Evolutionary conservation across 2,329 filamentous ascomycete species (phyloP).

Genomic region (Exutisphaerella laricina): DNA sequence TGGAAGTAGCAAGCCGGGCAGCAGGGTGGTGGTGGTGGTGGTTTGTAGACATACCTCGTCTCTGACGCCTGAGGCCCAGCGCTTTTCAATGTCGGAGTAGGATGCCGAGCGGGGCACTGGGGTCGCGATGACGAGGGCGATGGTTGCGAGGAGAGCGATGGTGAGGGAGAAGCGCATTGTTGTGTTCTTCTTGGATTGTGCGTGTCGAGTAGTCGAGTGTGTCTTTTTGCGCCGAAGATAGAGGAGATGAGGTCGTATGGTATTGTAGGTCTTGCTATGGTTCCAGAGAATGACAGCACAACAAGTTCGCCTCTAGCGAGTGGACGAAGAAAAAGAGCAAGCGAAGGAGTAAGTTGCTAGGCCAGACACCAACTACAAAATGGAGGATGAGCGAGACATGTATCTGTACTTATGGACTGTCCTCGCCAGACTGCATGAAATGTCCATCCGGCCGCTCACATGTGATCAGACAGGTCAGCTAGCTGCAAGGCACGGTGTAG

Average conservation of each 20-base stretch:
- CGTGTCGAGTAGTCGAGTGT: neutral
- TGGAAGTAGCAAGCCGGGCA: conserved; percentile 5
- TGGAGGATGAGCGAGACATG: neutral
- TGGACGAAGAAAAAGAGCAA: neutral
- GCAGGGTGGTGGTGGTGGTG: too few species aligned
- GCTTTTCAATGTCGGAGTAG: conserved; percentile 26
- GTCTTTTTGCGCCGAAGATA: too few species aligned
- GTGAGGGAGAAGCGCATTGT: conserved; percentile 17
- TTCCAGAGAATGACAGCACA: neutral
- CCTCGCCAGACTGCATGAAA: neutral
- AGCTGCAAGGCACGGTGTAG: conserved; percentile 1
- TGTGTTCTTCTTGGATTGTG: neutral
- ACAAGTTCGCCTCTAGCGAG: neutral
- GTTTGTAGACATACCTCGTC: conserved; percentile 27
- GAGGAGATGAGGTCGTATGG: too few species aligned
- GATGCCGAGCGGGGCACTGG: conserved; percentile 13
- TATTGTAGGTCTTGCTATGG: too few species aligned
- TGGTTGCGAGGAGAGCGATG: conserved; percentile 10
- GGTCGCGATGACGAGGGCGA: conserved; percentile 8
- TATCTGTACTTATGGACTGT: neutral
- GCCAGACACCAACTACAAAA: neutral
- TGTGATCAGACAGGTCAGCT: neutral
- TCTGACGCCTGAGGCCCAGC: conserved; percentile 25
- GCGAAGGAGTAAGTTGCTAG: neutral
- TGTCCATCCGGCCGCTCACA: neutral